These are phyloP conservation scores for Eutypella sp. DNA, from an alignment of 2,329 filamentous ascomycete genomes.

Conservation along the genomic window DNA sequence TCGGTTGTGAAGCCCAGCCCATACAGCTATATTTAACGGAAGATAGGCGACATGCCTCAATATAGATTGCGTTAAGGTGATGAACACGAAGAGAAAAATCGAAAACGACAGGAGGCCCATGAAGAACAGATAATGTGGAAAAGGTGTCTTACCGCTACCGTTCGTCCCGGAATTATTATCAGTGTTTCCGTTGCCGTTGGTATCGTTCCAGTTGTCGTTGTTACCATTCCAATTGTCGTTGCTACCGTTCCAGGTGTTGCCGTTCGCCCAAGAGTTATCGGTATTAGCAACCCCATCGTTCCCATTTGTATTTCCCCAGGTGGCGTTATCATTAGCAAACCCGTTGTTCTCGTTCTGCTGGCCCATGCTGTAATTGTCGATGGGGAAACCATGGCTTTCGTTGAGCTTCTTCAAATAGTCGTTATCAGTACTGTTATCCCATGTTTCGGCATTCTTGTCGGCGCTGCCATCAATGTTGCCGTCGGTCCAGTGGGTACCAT, in stretches of 20 bases:
- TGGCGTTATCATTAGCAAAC: not conserved
- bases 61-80: too few relatives aligned
- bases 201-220: constrained; percentile 2
- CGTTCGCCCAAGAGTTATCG: too few relatives aligned
- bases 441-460: not conserved
- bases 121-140: not conserved
- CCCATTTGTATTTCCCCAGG: too few relatives aligned
- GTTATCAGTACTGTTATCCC: constrained; percentile 1
- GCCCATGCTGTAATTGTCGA: too few relatives aligned
- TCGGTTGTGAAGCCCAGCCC: too few relatives aligned
- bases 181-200: not conserved
- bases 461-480: constrained; percentile 12
- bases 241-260: too few relatives aligned
- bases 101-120: not conserved
- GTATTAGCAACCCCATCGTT: too few relatives aligned
- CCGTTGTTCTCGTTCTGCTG: too few relatives aligned
- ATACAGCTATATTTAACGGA: too few relatives aligned
- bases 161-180: not conserved
- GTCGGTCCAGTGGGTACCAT: constrained; percentile 4
- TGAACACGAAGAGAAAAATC: not conserved
- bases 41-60: too few relatives aligned
- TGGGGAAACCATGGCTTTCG: not conserved
- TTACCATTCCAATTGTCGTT: constrained; percentile 3
- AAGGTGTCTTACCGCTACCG: not conserved
- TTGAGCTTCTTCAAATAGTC: constrained; percentile 3